Evolutionary conservation across 208 protist species (phyloP).

Genomic region (Leishmania amazonensis): DNA sequence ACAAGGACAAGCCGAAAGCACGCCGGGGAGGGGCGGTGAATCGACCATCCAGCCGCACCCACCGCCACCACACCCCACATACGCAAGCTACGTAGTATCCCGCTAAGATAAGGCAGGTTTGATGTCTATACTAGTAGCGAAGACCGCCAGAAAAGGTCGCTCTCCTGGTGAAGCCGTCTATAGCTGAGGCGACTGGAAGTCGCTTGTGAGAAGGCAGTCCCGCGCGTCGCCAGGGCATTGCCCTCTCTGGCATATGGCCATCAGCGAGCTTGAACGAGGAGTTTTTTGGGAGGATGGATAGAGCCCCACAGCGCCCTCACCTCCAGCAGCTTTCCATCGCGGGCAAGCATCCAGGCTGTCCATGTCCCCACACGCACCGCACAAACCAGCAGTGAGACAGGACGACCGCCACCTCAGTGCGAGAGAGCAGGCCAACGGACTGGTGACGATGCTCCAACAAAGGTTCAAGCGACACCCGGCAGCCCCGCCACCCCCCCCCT

Average conservation of each 20-base stretch:
- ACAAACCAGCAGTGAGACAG: no score
- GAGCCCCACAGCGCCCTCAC: no score
- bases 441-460: background rate
- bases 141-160: no score
- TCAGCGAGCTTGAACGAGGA: no score
- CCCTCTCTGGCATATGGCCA: no score
- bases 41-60: no score
- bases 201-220: background rate
- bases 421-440: background rate
- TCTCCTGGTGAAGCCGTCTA: background rate
- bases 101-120: background rate
- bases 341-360: no score
- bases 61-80: background rate
- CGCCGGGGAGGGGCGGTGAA: background rate
- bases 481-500: background rate
- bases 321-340: no score
- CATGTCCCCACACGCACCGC: no score
- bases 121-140: background rate
- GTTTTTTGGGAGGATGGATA: no score
- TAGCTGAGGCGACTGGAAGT: background rate
- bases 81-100: background rate
- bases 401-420: background rate
- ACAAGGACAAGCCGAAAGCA: background rate
- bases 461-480: background rate
- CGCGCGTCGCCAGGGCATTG: background rate